Evolutionary conservation across 2,329 filamentous ascomycete genomes (phyloP), one percentile per base, ranked within the genome.

Genomic region (Cadophora malorum): DNA sequence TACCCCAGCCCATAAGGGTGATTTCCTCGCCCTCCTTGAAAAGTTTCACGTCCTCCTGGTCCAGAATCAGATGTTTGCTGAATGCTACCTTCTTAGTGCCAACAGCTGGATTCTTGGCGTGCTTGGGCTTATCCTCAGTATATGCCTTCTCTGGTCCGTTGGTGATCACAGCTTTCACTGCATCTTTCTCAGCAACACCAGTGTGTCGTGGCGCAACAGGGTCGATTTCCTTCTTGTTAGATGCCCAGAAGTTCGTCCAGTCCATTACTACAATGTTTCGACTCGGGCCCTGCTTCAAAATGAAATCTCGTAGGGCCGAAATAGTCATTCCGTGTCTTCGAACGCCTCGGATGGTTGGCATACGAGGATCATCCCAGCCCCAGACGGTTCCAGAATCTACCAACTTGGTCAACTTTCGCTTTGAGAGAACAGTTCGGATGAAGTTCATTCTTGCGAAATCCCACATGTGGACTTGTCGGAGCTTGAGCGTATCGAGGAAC

Each of bases 1-100:
- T 96, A 74, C 95, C 96, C 95, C 95, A 98, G 79, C 91, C 91
- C 95, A 97, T 97, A 52, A 97, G 85, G 0, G 95, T 97, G 75
- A 98, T 92, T 80, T 97, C 94, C 82, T 98, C 95, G 77, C 91
- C 90, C 69, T 91, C 85, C 74, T 88, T 91, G 81, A 97, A 96
- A 31, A 86, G 86, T 78, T 90, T 90, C 70, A 91, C 93, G 75
- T 98, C 95, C 56, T 86, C 91, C 80, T 97, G 95, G 78, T 97
- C 95, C 63, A 98, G 83, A 69, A 96, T 83, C 72, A 97, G 84
- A 70, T 89, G 86, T 67, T 86, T 86, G 77, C 91, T 92, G 79
- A 90, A 96, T 31, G 88, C 85, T 5, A 97, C 92, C 81, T 93
- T 92, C 86, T 97, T 97, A 74, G 83, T 90, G 69, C 95, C 95